Conservation (phyloP, 345 rosid species). For the Pistacia integerrima region DNA sequence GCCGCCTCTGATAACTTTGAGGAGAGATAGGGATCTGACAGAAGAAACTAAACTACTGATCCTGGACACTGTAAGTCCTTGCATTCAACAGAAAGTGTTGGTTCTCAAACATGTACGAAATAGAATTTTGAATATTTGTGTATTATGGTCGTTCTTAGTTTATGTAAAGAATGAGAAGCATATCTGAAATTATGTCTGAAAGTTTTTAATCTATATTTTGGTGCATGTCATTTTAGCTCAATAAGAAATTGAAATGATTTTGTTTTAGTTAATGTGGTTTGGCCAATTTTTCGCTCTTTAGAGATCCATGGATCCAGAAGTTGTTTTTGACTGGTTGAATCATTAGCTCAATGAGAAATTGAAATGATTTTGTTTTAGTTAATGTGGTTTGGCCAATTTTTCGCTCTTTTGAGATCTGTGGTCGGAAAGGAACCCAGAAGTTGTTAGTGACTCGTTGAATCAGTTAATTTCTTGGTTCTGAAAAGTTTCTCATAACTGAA, state of each 20-base stretch:
- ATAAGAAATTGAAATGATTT: not conserved
- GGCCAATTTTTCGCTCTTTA: not conserved
- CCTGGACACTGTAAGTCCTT: slow-evolving; percentile 21
- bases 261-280: not conserved
- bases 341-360: not conserved
- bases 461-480: no score
- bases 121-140: slow-evolving; percentile 2
- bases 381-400: not conserved
- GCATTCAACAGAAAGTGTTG: slow-evolving; percentile 4
- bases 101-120: slow-evolving; percentile 17
- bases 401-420: not conserved
- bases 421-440: not conserved
- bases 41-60: slow-evolving; percentile 2
- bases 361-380: not conserved
- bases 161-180: slow-evolving; percentile 6
- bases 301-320: not conserved
- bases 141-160: slow-evolving; percentile 4
- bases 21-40: slow-evolving; percentile 18
- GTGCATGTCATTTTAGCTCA: not conserved
- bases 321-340: no score
- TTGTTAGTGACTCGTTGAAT: no score
- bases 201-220: not conserved
- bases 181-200: not conserved
- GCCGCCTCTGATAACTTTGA: slow-evolving; percentile 9
- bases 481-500: not conserved